Evolutionary conservation across 192 early-diverging fungal genomes (phyloP), one percentile per base, ranked within the genome.

Genomic region (Dissophora globulifera): DNA sequence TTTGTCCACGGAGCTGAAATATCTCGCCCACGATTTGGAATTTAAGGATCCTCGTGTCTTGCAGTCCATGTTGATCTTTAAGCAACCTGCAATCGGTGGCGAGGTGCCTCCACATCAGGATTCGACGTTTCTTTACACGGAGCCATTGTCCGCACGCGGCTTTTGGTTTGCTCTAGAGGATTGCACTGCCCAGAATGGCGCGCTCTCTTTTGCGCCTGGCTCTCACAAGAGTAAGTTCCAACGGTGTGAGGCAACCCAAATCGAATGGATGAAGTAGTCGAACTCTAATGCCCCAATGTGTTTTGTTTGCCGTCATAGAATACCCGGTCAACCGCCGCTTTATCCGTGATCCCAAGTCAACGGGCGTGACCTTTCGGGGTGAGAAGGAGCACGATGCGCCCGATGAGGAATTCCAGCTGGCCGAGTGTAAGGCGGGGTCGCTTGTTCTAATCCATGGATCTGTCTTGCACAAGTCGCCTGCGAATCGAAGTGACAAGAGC

Each of bases 81-180:
- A 93, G 81, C 85, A 89, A 57, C 85, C 85, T 16, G 78, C 84
- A 49, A 87, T 87, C 59, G 84, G 85, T 35, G 88, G 83, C 17
- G 69, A 81, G 45, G 96, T 98, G 0, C 94, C 94, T 1, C 79
- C 88, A 42, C 96, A 98, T 68, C 93, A 95, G 68, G 96, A 98
- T 65, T 93, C 92, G 25, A 92, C 93, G 9, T 98, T 98, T 74
- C 81, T 98, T 56, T 96, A 93, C 75, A 98, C 96, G 0, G 75
- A 91, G 26, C 95, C 96, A 4, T 78, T 86, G 12, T 95, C 93
- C 1, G 95, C 95, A 0, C 83, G 87, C 8, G 93, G 94, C 9
- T 90, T 94, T 62, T 96, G 96, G 96, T 91, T 96, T 69, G 94
- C 96, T 1, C 81, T 98, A 3, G 95, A 98, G 58, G 93, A 98